A percentile compares a stretch with the other conserved stretches of the same genome.
Conservation (phyloP, 164 flowering plant genomes). For the Santalum album region DNA sequence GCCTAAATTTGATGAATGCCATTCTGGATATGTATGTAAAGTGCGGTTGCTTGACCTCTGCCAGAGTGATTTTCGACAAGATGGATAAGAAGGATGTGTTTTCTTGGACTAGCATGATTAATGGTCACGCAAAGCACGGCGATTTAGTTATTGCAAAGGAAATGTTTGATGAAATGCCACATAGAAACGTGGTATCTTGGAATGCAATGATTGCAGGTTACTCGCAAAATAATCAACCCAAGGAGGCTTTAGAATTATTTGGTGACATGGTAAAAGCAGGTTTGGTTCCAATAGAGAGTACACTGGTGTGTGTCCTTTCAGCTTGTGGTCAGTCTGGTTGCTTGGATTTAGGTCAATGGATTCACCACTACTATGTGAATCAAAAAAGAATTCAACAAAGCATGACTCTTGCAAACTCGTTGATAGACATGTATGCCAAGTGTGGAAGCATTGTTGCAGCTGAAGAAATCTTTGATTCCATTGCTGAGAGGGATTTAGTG, state of each 20-base stretch:
- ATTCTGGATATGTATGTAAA: constrained; percentile 67
- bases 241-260: constrained; percentile 52
- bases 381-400: constrained; percentile 20
- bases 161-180: constrained; percentile 52
- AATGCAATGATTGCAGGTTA: constrained; percentile 70
- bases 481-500: constrained; percentile 35
- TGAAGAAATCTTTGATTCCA: constrained; percentile 21
- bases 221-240: constrained; percentile 48
- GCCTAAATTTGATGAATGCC: constrained; percentile 47
- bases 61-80: constrained; percentile 39
- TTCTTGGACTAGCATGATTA: constrained; percentile 70
- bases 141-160: constrained; percentile 33
- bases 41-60: constrained; percentile 47
- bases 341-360: constrained; percentile 47
- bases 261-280: constrained; percentile 35
- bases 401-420: constrained; percentile 35
- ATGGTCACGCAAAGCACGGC: constrained; percentile 60
- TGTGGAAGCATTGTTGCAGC: constrained; percentile 42
- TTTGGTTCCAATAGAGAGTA: constrained; percentile 41
- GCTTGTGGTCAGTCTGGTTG: constrained; percentile 54
- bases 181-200: constrained; percentile 63
- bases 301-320: constrained; percentile 59
- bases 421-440: constrained; percentile 53
- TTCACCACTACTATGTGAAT: constrained; percentile 33
- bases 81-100: constrained; percentile 53